Evolutionary conservation across 208 protist species (phyloP), one percentile per base, ranked within the genome.

Genomic region (Crithidia bombi): DNA sequence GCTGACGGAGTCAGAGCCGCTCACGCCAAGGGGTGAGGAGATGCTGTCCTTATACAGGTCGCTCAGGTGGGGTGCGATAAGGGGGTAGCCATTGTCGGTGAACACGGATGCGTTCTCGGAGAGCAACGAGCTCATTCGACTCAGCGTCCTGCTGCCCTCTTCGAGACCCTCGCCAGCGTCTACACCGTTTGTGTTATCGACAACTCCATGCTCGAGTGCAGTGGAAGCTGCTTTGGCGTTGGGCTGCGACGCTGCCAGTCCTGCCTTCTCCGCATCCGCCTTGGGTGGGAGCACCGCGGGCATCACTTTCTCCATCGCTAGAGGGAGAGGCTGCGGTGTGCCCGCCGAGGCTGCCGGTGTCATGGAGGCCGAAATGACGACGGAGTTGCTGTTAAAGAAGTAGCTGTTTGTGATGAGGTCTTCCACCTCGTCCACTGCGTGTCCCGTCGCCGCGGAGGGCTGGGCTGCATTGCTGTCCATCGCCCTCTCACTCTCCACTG

Each of bases 41-140:
- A 30, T 4, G 35, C 36, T 62, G 5, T 62, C 56, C 38, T 41
- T 33, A 19, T 49, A 62, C 38, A 62, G 36, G 56, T 62, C 56
- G 38, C 56, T 62, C 26, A 62, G 25, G 38, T 62, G 56, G 4
- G 56, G 15, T 2, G 4, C 38, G 38, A 62, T 15, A 23, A 62
- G 33, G 11, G 56, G 56, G n/a, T 35, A n/a, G 38, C 56, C 56
- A 19, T 49, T 49, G 35, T 62, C 56, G 38, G 56, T 62, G 56
- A 62, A 62, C 23, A 62, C 25, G 38, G 56, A 62, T 35, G 11
- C 7, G 38, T 30, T 21, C 12, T 46, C 14, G 23, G 33, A 62
- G 23, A 62, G 38, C 11, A 62, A 25, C 0, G 36, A 62, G 25
- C 56, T 62, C 38, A 17, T 14, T 3, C 56, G 56, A 19, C 11